Conservation (phyloP, 2,329 filamentous ascomycete genomes). For the Tolypocladium paradoxum region DNA sequence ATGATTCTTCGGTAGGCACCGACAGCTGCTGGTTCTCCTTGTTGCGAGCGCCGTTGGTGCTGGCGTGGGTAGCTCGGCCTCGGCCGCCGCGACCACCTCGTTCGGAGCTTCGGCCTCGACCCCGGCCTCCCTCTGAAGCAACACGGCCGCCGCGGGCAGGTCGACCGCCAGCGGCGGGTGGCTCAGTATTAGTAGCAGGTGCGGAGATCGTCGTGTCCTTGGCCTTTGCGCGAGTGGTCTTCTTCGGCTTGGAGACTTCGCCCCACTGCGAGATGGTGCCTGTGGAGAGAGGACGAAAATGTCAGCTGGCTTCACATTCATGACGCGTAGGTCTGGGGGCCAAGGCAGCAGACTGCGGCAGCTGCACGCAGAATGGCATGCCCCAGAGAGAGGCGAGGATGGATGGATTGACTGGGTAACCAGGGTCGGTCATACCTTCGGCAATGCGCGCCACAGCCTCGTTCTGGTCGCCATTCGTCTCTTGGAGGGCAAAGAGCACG, state of each 20-base stretch:
- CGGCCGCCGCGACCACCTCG: constrained; percentile 51
- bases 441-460: constrained; percentile 67
- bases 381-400: background rate
- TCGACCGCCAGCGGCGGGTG: constrained; percentile 31
- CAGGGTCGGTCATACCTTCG: constrained; percentile 45
- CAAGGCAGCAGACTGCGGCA: background rate
- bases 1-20: constrained; percentile 60
- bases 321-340: background rate
- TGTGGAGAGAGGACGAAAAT: constrained; percentile 22
- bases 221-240: constrained; percentile 63
- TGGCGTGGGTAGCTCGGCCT: constrained; percentile 46
- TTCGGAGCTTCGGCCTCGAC: constrained; percentile 52
- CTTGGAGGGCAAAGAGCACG: constrained; percentile 83
- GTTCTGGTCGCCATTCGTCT: constrained; percentile 71
- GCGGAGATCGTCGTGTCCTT: constrained; percentile 49
- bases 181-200: constrained; percentile 36
- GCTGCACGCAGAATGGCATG: background rate
- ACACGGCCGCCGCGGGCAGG: constrained; percentile 50
- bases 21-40: constrained; percentile 48
- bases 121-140: constrained; percentile 50
- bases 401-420: background rate
- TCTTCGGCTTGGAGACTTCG: constrained; percentile 72
- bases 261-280: constrained; percentile 75
- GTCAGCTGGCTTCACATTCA: constrained; percentile 5
- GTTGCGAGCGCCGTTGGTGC: constrained; percentile 50